phyloP scores from a whole-genome alignment of 345 rosid species.

The Arabidopsis arenosa region DNA sequence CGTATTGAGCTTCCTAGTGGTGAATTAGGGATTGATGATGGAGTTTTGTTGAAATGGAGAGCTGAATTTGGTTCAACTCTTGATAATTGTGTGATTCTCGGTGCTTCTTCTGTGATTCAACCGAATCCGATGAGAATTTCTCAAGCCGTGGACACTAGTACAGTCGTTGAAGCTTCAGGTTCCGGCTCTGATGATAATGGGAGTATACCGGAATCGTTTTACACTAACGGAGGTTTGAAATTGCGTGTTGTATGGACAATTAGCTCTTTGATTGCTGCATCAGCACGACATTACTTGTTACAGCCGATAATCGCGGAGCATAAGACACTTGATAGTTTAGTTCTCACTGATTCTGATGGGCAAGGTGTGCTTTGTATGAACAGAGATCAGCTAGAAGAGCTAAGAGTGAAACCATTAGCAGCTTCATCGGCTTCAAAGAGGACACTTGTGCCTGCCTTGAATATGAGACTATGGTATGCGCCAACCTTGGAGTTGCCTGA shows the following conservation, averaged over 20 bases:
- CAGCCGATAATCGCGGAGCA: conserved; percentile 92
- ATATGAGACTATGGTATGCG: conserved; percentile 97
- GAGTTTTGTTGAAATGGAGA: conserved; percentile 85
- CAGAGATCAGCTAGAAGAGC: conserved; percentile 87
- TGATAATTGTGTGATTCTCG: conserved; percentile 86
- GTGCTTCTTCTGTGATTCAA: conserved; percentile 70
- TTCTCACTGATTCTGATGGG: conserved; percentile 81
- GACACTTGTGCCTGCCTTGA: conserved; percentile 89
- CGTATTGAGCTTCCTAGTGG: conserved; percentile 90
- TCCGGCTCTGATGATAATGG: conserved; percentile 68
- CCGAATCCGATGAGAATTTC: conserved; percentile 18
- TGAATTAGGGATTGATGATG: conserved; percentile 86
- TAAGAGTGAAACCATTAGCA: conserved; percentile 85
- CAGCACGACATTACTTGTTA: conserved; percentile 88
- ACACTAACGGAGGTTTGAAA: conserved; percentile 90
- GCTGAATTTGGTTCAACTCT: conserved; percentile 97
- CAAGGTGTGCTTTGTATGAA: conserved; percentile 97
- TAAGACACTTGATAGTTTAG: conserved; percentile 81
- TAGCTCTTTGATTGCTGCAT: conserved; percentile 91
- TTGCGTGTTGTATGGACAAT: conserved; percentile 97
- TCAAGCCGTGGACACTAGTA: conserved; percentile 39
- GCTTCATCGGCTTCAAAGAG: conserved; percentile 96
- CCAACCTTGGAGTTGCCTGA: conserved; percentile 79
- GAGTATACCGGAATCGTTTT: conserved; percentile 92
- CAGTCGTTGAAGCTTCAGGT: conserved; percentile 27